These are phyloP conservation scores for Suillus fuscotomentosus DNA, from an alignment of 768 basidiomycete genomes.

Conservation along the genomic window DNA sequence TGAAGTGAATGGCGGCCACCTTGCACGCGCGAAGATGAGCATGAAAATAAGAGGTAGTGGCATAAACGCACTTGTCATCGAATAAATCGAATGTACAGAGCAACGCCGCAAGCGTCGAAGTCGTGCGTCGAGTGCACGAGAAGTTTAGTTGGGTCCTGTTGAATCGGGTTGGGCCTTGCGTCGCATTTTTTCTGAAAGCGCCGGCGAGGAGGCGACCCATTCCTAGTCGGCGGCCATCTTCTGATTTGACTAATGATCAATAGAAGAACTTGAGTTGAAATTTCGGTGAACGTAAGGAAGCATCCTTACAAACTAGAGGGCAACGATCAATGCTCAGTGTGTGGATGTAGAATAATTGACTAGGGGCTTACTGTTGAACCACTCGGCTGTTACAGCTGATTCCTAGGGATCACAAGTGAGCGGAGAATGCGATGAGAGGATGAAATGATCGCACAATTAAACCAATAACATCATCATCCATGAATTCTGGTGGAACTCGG, in stretches of 20 bases:
- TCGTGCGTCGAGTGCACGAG: slow-evolving; percentile 75
- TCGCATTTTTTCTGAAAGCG: slow-evolving; percentile 59
- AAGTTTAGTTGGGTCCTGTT: slow-evolving; percentile 55
- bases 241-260: slow-evolving; percentile 55
- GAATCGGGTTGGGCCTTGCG: slow-evolving; percentile 46
- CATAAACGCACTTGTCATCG: slow-evolving; percentile 55
- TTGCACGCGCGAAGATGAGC: slow-evolving; percentile 17
- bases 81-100: slow-evolving; percentile 67
- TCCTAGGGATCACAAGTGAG: slow-evolving; percentile 42
- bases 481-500: slow-evolving; percentile 68
- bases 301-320: slow-evolving; percentile 22
- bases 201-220: slow-evolving; percentile 76
- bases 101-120: slow-evolving; percentile 65
- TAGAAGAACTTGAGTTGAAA: slow-evolving; percentile 4
- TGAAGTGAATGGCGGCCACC: slow-evolving; percentile 78
- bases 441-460: slow-evolving; percentile 45
- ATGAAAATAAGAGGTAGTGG: background rate
- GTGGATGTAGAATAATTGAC: background rate
- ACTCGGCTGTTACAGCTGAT: slow-evolving; percentile 71
- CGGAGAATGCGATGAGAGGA: background rate
- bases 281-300: background rate
- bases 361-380: slow-evolving; percentile 58
- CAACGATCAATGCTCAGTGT: slow-evolving; percentile 8
- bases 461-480: slow-evolving; percentile 57
- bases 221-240: slow-evolving; percentile 72